Evolutionary conservation across 23 red algal genomes (phyloP), one percentile per base, ranked within the genome.

Genomic region (Chondrus crispus): DNA sequence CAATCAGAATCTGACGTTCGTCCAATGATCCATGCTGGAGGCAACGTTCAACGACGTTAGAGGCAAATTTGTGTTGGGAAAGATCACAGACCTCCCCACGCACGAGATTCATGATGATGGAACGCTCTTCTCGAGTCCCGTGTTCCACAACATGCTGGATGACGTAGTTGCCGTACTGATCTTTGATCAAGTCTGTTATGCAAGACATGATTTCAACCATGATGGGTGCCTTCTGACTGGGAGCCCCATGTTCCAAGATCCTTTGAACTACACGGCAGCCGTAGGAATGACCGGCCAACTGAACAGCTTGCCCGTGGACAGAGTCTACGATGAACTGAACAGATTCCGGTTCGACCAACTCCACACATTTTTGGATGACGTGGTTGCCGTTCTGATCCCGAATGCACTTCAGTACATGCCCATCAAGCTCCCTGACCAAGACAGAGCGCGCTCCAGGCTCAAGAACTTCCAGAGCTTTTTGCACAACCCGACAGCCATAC

Each of bases 331-430:
- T 95, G 41, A 99, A 99, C 76, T 96, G 91, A n/a, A 99, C 90
- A 19, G 84, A 70, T 16, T 95, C 84, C 2, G 93, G 66, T 43
- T 91, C 87, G 35, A 99, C 93, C 10, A 95, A 80, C 81, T 99
- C 97, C 13, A 99, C 85, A 72, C 90, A 96, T 72, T 99, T 99
- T 57, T 99, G 97, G 40, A 99, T 90, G 12, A 99, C 97, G 72
- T 99, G 97, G 74, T 99, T 99, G 13, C 94, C 97, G 68, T 99
- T 99, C 76, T 99, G 97, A 75, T 99, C 97, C 3, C 92, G 97
- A 68, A 99, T 99, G 77, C 97, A 99, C 46, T 99, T 96, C 46
- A 94, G 64, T 33, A 99, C 97, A 85, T 99, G 97, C 1, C 97
- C 97, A 85, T 99, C 86, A 36, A 99, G 90, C 55, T 99, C 97